Base-by-base conservation (phyloP, 73 alveolate species). In the Paramecium octaurelia region DNA sequence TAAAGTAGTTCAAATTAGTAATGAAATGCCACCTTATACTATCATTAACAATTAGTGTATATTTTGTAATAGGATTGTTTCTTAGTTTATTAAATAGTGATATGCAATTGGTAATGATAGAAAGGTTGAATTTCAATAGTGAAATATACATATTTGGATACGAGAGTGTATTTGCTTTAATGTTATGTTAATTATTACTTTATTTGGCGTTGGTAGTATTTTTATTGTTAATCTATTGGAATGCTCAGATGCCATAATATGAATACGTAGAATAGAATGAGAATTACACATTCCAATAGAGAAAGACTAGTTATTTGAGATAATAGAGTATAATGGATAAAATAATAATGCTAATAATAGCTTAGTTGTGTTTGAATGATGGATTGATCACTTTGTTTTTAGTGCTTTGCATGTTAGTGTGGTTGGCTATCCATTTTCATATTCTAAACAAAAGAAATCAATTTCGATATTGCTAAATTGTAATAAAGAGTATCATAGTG, bases 351-450 rank as follows among this genome's bases (percentile, higher is more conserved):
- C 14, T 80, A 20, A 80, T 80, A 21, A 35, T 80, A 18, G 46
- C 24, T 11, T 46, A 31, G 18, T 31, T 80, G 6, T 44, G 91
- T 23, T 80, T 80, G 18, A 80, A 80, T 80, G 91, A 80, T 80
- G 91, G 91, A 43, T 43, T 80, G 12, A 21, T 80, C 1, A 46
- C 91, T 20, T 80, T 80, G 12, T 44, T 80, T 43, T 46, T 80
- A 14, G 57, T 80, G 6, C 35, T 40, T 21, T 80, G 70, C 12
- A 80, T 80, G 91, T 46, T 80, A 10, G 14, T 42, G 6, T 80
- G 91, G 91, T 23, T 80, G 3, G 91, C 76, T 12, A 10, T 80
- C 3, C 91, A 80, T 35, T 80, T 44, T 44, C 91, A 80, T 46
- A 21, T 80, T 10, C 3, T 80, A 1, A 24, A 80, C 20, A 44